These are phyloP conservation scores for Lentinula lateritia DNA, from an alignment of 768 basidiomycete genomes.

Conservation along the genomic window DNA sequence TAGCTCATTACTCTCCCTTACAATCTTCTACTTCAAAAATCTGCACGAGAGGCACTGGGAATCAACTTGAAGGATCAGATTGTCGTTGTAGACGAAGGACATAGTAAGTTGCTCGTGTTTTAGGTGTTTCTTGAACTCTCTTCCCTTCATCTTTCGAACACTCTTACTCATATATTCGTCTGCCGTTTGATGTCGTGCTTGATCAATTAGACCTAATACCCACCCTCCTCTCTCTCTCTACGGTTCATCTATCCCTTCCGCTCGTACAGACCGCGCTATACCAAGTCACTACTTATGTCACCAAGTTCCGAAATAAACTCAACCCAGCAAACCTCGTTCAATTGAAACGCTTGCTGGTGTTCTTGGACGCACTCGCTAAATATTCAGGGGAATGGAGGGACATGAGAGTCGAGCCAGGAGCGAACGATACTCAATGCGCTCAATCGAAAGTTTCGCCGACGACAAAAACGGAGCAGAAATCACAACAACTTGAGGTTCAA, in stretches of 20 bases:
- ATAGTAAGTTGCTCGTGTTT: conserved; percentile 58
- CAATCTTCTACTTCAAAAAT: conserved; percentile 80
- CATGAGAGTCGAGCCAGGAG: conserved; percentile 6
- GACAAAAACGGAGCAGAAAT: not conserved
- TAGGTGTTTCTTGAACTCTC: not conserved
- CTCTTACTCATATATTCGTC: not conserved
- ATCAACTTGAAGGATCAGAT: conserved; percentile 83
- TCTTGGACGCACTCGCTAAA: conserved; percentile 65
- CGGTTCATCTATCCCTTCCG: conserved; percentile 51
- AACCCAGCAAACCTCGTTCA: conserved; percentile 69
- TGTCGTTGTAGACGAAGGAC: conserved; percentile 93
- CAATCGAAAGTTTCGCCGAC: not conserved
- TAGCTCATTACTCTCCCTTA: conserved; percentile 93
- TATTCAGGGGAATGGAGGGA: conserved; percentile 54
- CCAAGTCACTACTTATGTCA: conserved; percentile 75
- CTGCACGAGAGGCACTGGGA: conserved; percentile 80
- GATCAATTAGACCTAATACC: conserved; percentile 69
- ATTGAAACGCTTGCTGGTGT: conserved; percentile 69
- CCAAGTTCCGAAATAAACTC: conserved; percentile 74
- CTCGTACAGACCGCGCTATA: conserved; percentile 57
- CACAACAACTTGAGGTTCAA: conserved; percentile 17
- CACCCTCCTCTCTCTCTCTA: conserved; percentile 83
- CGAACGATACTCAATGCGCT: not conserved
- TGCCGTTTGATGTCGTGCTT: not conserved
- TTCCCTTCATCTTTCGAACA: not conserved